Conservation (phyloP, 1,284 basidiomycete genomes). For the Pulchroboletus neoregius region DNA sequence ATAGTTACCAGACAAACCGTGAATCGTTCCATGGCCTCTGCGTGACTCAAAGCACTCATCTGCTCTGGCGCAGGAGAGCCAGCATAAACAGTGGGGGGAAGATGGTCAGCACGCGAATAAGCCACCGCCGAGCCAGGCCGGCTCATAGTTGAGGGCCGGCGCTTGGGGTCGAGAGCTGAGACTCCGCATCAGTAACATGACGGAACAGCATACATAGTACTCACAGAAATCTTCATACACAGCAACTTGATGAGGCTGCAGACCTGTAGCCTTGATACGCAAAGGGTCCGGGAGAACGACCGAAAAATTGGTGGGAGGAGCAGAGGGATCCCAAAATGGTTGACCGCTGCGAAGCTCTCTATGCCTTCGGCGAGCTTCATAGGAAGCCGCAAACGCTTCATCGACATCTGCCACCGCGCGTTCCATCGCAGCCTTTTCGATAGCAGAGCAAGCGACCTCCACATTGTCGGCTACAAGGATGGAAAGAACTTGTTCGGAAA, state of each 20-base stretch:
- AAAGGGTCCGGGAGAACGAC: conserved; percentile 85
- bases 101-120: conserved; percentile 44
- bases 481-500: conserved; percentile 68
- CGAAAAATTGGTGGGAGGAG: conserved; percentile 72
- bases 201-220: conserved; percentile 14
- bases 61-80: conserved; percentile 52
- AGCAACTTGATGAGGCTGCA: conserved; percentile 77
- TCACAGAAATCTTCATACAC: conserved; percentile 96
- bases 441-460: conserved; percentile 90
- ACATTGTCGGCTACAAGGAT: conserved; percentile 92
- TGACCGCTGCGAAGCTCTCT: conserved; percentile 75
- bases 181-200: conserved; percentile 6
- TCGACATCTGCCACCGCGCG: conserved; percentile 95
- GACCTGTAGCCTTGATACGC: conserved; percentile 79
- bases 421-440: conserved; percentile 98
- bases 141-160: conserved; percentile 45
- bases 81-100: conserved; percentile 43
- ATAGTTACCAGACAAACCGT: conserved; percentile 41
- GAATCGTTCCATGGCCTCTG: conserved; percentile 77
- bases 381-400: conserved; percentile 80
- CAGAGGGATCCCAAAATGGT: conserved; percentile 84
- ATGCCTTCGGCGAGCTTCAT: conserved; percentile 83
- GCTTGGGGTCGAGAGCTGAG: conserved; percentile 52
- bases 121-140: conserved; percentile 64
- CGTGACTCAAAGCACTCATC: conserved; percentile 47